Evolutionary conservation across 2,329 filamentous ascomycete species (phyloP), one percentile per base, ranked within the genome.

Genomic region (Esteya vermicola): DNA sequence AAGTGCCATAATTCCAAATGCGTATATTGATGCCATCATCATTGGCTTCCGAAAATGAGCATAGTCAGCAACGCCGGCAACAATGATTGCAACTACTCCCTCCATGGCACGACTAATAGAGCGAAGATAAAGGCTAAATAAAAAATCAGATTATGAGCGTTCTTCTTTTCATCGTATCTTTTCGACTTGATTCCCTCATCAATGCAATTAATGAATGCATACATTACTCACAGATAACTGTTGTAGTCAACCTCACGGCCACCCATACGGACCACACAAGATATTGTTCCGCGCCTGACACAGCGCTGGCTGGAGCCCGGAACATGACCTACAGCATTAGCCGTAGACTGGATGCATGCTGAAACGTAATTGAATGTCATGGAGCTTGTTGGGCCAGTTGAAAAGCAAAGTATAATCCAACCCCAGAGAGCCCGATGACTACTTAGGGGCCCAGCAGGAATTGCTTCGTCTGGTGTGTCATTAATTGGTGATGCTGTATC

Each of bases 21-120:
- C 26, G 36, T 42, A 42, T 6, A 42, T 42, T 9, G 40, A 36
- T n/a, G 18, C 31, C 36, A 42, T 39, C 31, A 42, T 34, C 40
- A 42, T 42, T 2, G 40, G 36, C 27, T 42, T 42, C 25, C 40
- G 40, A 12, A 20, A 30, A 26, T 33, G 14, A 4, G 40, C 25
- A 18, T 35, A 42, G 31, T 42, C 40, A 18, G 40, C 40, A 3
- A 36, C 27, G 6, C 36, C 36, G 9, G 40, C 40, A 4, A 42
- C 40, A 9, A 32, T 6, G n/a, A 42, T 39, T n/a, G 40, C n/a
- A 2, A 39, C 32, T 4, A 42, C 27, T 32, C 40, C 40, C 21
- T 42, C 40, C 6, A 42, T 18, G 10, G 36, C 36, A 12, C 36
- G 40, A 5, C 40, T 36, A 14, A 42, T 42, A 16, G 40, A 19